Evolutionary conservation across 495 filamentous ascomycete genomes (phyloP), one percentile per base, ranked within the genome.

Genomic region (Aspergillus indologenus): DNA sequence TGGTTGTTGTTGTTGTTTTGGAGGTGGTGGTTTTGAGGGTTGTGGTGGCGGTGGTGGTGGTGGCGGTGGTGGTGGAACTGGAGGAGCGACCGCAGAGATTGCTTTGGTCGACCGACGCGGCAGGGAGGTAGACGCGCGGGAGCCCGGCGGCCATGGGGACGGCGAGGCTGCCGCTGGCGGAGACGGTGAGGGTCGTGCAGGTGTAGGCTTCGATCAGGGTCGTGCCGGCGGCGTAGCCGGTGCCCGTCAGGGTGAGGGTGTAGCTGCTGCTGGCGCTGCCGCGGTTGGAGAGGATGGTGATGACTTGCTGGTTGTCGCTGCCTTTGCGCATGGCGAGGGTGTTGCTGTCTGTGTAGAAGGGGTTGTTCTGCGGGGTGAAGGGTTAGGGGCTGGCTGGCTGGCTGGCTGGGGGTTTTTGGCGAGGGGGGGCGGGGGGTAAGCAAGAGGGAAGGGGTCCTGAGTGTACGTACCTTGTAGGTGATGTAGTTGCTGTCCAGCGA

Each of bases 321-420:
- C 87, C 87, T 71, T 91, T 91, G 44, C 84, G 76, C 72, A 87
- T 81, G 12, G 81, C 86, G 26, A 91, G 68, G 15, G 78, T 84
- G 51, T 68, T 74, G 50, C 63, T 68, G 56, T 86, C 84, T 40
- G 74, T 77, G 69, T 84, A 87, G 58, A 85, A 76, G 0, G 81
- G 76, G 49, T 67, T 73, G 29, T 79, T 81, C 68, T 81, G 70
- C 34, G 19, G 11, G 42, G 21, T 22, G 52, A 59, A 63, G 23
- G 23, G 43, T 6, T 49, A 60, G 42, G n/a, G n/a, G n/a, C n/a
- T n/a, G n/a, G n/a, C n/a, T n/a, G n/a, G n/a, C n/a, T n/a, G n/a
- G n/a, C n/a, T n/a, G n/a, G n/a, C n/a, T n/a, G n/a, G n/a, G n/a
- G n/a, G n/a, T n/a, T n/a, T n/a, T n/a, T n/a, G n/a, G n/a, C n/a